phyloP scores from a whole-genome alignment of 2,329 filamentous ascomycete genomes.

The Ceratocystis smalleyi region DNA sequence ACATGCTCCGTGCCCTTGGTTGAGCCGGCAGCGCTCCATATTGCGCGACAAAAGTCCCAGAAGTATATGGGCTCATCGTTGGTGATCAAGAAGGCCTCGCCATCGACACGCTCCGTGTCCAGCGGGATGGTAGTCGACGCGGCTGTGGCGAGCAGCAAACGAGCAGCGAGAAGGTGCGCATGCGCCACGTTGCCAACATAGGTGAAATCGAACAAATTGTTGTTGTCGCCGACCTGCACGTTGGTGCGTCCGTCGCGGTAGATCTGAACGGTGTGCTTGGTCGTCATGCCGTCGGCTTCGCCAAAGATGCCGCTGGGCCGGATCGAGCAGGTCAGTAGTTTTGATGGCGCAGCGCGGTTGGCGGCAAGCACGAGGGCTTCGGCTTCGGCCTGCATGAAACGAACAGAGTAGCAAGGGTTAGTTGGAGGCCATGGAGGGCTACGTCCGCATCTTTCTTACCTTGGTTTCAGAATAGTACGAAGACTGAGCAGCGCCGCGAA shows the following conservation, averaged over 20 bases:
- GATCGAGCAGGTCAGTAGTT: slow-evolving; percentile 62
- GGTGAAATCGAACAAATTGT: slow-evolving; percentile 49
- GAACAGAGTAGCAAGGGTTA: not conserved
- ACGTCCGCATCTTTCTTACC: slow-evolving; percentile 29
- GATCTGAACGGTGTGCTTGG: slow-evolving; percentile 58
- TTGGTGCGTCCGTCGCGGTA: slow-evolving; percentile 53
- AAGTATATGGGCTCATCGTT: slow-evolving; percentile 83
- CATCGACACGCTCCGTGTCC: slow-evolving; percentile 60
- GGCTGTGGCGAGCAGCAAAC: slow-evolving; percentile 42
- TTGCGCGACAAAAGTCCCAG: slow-evolving; percentile 68
- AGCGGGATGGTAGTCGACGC: slow-evolving; percentile 44
- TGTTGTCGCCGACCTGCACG: slow-evolving; percentile 62
- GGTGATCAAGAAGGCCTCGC: slow-evolving; percentile 78
- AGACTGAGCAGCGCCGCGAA: slow-evolving; percentile 52
- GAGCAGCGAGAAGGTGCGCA: slow-evolving; percentile 67
- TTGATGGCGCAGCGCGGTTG: slow-evolving; percentile 43
- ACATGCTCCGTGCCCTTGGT: slow-evolving; percentile 37
- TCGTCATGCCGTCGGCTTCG: slow-evolving; percentile 65
- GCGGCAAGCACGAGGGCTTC: slow-evolving; percentile 66
- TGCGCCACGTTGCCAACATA: slow-evolving; percentile 52
- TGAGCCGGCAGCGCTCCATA: slow-evolving; percentile 52
- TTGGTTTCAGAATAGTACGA: slow-evolving; percentile 90
- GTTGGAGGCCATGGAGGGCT: not conserved
- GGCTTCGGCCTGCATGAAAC: slow-evolving; percentile 45
- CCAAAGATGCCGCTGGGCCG: slow-evolving; percentile 84